Evolutionary conservation across 352 stramenopile species (phyloP), one percentile per base, ranked within the genome.

Genomic region (Pythium dissimile): DNA sequence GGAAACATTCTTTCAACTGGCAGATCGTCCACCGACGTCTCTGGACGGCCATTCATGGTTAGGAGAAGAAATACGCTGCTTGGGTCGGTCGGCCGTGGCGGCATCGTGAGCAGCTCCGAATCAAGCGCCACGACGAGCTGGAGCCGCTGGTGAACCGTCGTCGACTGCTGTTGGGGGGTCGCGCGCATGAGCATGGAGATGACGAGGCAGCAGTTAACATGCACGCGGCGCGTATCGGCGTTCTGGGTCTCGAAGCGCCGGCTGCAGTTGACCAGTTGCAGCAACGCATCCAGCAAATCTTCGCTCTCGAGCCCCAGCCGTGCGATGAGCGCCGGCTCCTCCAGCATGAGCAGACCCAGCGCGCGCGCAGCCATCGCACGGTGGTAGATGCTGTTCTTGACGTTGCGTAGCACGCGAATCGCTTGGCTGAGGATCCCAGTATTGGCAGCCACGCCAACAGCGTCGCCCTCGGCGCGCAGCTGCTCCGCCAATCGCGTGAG

Each of bases 151-250:
- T n/a, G n/a, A n/a, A n/a, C n/a, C n/a, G n/a, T n/a, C 21, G 35
- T 34, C 8, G 26, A 9, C 18, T 67, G 62, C 8, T 69, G 54
- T 18, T 67, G 41, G 23, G 69, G 62, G 16, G 67, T 59, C 72
- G 73, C 67, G 73, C 86, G 75, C 81, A 92, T 92, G 39, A 93
- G 43, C 58, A 93, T 70, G n/a, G 84, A 89, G 65, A 93, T 87
- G 31, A 90, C 78, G 48, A 93, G 74, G 44, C 81, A 93, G 69
- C 77, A 90, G 51, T 93, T 93, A 37, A 93, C 84, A 39, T 91
- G 79, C 21, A 89, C 77, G 23, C 81, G 80, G 21, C 76, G 69
- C 24, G 66, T 82, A 46, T 92, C 84, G 10, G 72, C 54, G 34
- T 72, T 86, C 48, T 81, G 71, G 23, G 62, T 63, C 27, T 64